Conservation (phyloP, 495 filamentous ascomycete species). For the Hamigera avellanea region DNA sequence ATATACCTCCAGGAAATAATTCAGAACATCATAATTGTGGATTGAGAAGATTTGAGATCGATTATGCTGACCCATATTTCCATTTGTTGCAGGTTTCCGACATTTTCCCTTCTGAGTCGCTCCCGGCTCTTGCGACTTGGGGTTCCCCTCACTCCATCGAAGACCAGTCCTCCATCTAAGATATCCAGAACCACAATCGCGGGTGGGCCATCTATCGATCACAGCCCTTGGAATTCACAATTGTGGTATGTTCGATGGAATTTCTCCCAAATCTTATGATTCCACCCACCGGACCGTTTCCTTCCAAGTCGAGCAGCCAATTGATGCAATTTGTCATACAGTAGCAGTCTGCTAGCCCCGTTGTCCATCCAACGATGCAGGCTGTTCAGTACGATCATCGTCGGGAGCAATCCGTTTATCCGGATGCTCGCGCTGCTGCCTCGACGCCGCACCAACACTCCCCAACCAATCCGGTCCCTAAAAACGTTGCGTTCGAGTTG, state of each 20-base stretch:
- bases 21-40: slow-evolving; percentile 7
- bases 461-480: slow-evolving; percentile 48
- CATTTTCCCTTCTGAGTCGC: slow-evolving; percentile 23
- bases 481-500: slow-evolving; percentile 78
- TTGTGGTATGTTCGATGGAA: slow-evolving; percentile 35
- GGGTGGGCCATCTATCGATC: slow-evolving; percentile 26
- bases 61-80: slow-evolving; percentile 20
- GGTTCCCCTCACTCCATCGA: slow-evolving; percentile 23
- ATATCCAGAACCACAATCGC: slow-evolving; percentile 21
- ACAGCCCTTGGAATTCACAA: slow-evolving; percentile 15
- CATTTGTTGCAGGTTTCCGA: slow-evolving; percentile 14
- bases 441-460: slow-evolving; percentile 28
- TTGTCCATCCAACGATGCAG: slow-evolving; percentile 19
- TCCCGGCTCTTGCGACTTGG: slow-evolving; percentile 33
- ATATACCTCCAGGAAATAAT: slow-evolving; percentile 8
- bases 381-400: slow-evolving; percentile 32
- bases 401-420: slow-evolving; percentile 20
- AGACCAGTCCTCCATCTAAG: slow-evolving; percentile 17
- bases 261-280: slow-evolving; percentile 13
- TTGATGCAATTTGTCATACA: background rate
- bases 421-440: slow-evolving; percentile 19
- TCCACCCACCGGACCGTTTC: background rate
- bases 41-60: slow-evolving; percentile 1
- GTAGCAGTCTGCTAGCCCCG: no score
- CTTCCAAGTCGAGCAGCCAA: background rate